Conservation (phyloP, 768 basidiomycete genomes). For the Amanita subjunquillea region DNA sequence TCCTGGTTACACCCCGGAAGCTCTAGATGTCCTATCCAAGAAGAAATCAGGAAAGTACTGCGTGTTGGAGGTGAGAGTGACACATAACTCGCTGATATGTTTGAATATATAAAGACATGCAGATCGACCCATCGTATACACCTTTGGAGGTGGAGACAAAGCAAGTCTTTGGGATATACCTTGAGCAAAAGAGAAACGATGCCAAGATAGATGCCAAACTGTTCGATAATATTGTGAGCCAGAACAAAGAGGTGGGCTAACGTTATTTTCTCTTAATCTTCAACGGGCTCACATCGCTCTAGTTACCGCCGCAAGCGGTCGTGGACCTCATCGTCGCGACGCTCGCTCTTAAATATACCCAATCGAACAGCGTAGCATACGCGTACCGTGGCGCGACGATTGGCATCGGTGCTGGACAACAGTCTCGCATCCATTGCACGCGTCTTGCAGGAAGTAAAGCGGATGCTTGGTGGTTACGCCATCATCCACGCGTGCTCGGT, state of each 20-base stretch:
- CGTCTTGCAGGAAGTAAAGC: conserved; percentile 95
- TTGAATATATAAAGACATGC: neutral
- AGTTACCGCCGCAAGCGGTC: conserved; percentile 70
- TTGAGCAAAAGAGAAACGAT: conserved; percentile 89
- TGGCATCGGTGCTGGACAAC: conserved; percentile 95
- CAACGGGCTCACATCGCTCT: neutral
- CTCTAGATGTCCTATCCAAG: conserved; percentile 83
- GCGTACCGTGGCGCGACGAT: conserved; percentile 87
- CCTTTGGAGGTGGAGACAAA: conserved; percentile 83
- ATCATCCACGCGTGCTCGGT: conserved; percentile 86
- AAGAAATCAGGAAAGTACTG: conserved; percentile 99
- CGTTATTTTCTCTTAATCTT: neutral
- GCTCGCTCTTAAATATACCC: conserved; percentile 95
- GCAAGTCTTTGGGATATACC: conserved; percentile 86
- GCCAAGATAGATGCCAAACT: conserved; percentile 71
- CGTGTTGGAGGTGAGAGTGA: conserved; percentile 68
- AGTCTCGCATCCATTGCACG: conserved; percentile 98
- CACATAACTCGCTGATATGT: neutral
- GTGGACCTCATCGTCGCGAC: conserved; percentile 96
- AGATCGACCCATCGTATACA: conserved; percentile 85
- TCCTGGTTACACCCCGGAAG: conserved; percentile 82
- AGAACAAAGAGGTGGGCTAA: conserved; percentile 63
- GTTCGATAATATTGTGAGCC: conserved; percentile 83
- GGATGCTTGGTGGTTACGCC: conserved; percentile 99
- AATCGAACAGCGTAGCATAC: conserved; percentile 97